Base-by-base conservation (phyloP, 768 basidiomycete genomes). In the Xanthoconium purpureum region DNA sequence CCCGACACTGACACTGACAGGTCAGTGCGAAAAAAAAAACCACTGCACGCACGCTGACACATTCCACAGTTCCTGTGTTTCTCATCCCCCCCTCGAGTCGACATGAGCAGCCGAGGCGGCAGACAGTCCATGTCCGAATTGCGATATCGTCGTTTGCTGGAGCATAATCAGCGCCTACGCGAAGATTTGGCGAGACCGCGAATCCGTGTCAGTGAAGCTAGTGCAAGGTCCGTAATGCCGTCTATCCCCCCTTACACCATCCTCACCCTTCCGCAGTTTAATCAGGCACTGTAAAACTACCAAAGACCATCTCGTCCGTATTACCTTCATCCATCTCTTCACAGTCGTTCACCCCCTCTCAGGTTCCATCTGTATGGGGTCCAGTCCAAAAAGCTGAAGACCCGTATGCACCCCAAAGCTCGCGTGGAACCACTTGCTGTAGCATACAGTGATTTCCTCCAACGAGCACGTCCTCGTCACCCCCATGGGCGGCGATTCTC, bases 281-380 rank as follows among this genome's bases (percentile, higher is more conserved):
- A 88, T 91, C 56, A 78, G 82, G 56, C 88, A 85, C 65, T 88
- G 87, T 77, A 85, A 87, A 70, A 80, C 81, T 20, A 89, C 87
- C 35, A 83, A 78, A 63, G 89, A 91, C 66, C 82, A 83, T 61
- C 81, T 88, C 48, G 84, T 85, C 57, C 63, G 81, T 74, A 35
- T 29, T 32, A 36, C 58, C 46, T 30, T 33, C 6, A 7, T 2
- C 50, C 39, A 58, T 54, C 56, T 39, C 24, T 36, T 38, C 52
- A 29, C 38, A 49, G 20, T 60, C 57, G 36, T 65, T 66, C 50
- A 66, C 61, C 37, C 60, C 49, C 51, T 30, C 64, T 24, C 66
- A 94, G 89, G 88, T 96, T 47, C 94, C 95, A 28, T 94, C 91
- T 18, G 92, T 99, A 1, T 99, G 97, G 97, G 97, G 97, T 11